Conservation (phyloP, 768 basidiomycete species). For the Butyriboletus loyo region DNA sequence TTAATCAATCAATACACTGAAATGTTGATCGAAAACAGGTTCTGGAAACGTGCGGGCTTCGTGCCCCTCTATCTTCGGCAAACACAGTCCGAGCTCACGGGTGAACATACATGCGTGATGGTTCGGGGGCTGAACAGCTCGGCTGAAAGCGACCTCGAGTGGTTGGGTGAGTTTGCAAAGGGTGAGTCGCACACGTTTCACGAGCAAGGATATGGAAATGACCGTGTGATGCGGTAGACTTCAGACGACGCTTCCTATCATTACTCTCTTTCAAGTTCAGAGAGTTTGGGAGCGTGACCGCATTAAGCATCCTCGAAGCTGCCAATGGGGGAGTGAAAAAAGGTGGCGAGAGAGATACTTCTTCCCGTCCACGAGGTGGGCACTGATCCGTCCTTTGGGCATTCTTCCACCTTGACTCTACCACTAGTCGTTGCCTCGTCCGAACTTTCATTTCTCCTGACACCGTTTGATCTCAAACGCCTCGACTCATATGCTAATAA, state of each 20-base stretch:
- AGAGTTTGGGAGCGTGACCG: conserved; percentile 86
- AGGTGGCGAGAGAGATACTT: conserved; percentile 34
- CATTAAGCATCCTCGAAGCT: conserved; percentile 86
- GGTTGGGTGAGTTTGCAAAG: conserved; percentile 87
- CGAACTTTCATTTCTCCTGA: conserved; percentile 63
- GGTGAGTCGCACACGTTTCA: conserved; percentile 43
- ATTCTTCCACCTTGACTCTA: not conserved
- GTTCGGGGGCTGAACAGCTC: conserved; percentile 77
- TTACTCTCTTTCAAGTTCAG: conserved; percentile 93
- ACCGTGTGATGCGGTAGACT: conserved; percentile 54
- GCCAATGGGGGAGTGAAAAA: conserved; percentile 61
- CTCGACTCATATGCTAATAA: conserved; percentile 95
- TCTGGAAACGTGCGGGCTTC: conserved; percentile 95
- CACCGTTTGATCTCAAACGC: conserved; percentile 94
- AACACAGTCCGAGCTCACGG: conserved; percentile 91
- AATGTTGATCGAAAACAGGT: conserved; percentile 41
- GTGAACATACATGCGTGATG: conserved; percentile 97
- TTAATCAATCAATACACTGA: not conserved
- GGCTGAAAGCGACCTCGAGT: conserved; percentile 60
- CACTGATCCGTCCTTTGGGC: conserved; percentile 31
- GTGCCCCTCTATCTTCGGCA: conserved; percentile 92
- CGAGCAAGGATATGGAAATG: not conserved
- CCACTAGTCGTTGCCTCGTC: conserved; percentile 19
- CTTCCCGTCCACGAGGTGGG: conserved; percentile 14
- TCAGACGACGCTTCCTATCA: conserved; percentile 84